A percentile compares a stretch with the other conserved stretches of the same genome.
phyloP scores from a whole-genome alignment of 371 early-diverging fungal genomes.

The Gilbertella persicaria region DNA sequence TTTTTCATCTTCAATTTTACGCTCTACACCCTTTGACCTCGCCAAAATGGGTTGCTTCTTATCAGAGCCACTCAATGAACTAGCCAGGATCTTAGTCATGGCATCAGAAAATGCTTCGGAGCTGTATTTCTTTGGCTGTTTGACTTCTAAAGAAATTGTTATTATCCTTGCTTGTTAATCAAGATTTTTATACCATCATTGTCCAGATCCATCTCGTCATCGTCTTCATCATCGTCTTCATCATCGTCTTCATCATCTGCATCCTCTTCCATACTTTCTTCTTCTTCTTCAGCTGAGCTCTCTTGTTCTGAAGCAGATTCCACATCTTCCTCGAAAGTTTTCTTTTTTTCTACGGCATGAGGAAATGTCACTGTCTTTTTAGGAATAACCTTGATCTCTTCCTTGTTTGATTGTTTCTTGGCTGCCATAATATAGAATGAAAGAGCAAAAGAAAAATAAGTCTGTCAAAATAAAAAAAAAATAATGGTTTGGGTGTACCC shows the following conservation, averaged over 20 bases:
- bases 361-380: conserved; percentile 1
- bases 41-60: conserved; percentile 74
- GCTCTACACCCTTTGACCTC: conserved; percentile 69
- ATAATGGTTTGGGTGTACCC: too few species aligned
- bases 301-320: conserved; percentile 1
- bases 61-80: conserved; percentile 51
- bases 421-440: conserved; percentile 12
- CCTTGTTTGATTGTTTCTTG: conserved; percentile 10
- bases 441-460: not conserved
- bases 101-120: conserved; percentile 61
- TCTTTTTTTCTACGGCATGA: not conserved
- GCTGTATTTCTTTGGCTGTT: conserved; percentile 47
- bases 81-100: conserved; percentile 71
- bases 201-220: conserved; percentile 19
- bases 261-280: conserved; percentile 6
- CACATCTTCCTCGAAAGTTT: conserved; percentile 1
- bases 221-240: conserved; percentile 9
- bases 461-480: not conserved
- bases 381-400: not conserved
- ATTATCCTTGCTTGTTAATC: not conserved
- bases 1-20: conserved; percentile 75
- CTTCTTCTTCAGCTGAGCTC: conserved; percentile 6
- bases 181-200: conserved; percentile 2
- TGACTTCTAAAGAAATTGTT: conserved; percentile 6
- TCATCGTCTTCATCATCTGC: conserved; percentile 18